Conservation (phyloP, 2,329 filamentous ascomycete species). For the Venturia aucupariae region DNA sequence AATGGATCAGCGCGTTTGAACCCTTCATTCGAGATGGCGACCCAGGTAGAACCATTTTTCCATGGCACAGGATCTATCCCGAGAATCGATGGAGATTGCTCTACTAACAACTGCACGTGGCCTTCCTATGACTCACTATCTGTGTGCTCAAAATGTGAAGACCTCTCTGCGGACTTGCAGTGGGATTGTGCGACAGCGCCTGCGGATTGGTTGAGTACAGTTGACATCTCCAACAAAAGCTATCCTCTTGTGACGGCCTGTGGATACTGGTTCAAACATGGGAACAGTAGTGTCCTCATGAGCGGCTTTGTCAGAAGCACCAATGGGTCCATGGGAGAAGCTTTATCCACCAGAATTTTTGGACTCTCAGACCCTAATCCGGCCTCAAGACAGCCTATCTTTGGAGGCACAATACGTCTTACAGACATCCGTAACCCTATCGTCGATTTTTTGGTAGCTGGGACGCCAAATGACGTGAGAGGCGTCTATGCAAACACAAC, state of each 20-base stretch:
- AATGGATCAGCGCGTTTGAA: neutral
- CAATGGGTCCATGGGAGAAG: neutral
- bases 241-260: constrained; percentile 8
- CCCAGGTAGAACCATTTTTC: neutral
- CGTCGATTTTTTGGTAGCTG: constrained; percentile 12
- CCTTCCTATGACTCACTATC: constrained; percentile 13
- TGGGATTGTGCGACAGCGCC: constrained; percentile 5
- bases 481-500: constrained; percentile 10
- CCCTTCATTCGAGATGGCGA: neutral
- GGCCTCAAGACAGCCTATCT: neutral
- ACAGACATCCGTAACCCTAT: constrained; percentile 13
- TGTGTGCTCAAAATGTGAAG: constrained; percentile 9
- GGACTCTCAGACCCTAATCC: constrained; percentile 5
- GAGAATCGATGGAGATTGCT: constrained; percentile 7
- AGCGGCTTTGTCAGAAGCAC: constrained; percentile 9
- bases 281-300: constrained; percentile 5
- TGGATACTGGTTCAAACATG: constrained; percentile 15
- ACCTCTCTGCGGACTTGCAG: neutral
- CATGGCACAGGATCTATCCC: neutral
- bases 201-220: constrained; percentile 12
- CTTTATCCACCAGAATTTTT: constrained; percentile 7
- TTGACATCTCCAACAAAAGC: neutral
- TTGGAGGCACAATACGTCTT: constrained; percentile 12
- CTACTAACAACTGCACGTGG: constrained; percentile 15
- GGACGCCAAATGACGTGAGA: neutral